Evolutionary conservation across 1,284 basidiomycete genomes (phyloP).

Genomic region (Papiliotrema laurentii): DNA sequence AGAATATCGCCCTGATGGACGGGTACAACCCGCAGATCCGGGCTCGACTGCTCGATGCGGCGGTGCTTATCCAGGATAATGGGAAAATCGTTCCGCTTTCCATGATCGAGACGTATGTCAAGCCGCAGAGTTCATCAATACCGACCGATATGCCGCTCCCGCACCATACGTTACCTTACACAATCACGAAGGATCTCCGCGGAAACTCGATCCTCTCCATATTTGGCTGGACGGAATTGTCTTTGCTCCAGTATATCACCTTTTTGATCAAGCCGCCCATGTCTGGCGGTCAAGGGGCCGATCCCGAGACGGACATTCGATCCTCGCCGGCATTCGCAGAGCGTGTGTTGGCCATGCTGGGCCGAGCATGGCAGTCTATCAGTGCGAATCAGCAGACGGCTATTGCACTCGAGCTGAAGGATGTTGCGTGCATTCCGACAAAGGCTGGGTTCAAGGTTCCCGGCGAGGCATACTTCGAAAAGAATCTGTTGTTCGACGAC

Average conservation of each 20-base stretch:
- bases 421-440: slow-evolving; percentile 77
- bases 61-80: slow-evolving; percentile 56
- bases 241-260: slow-evolving; percentile 69
- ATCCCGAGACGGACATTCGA: slow-evolving; percentile 63
- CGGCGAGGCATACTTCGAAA: slow-evolving; percentile 78
- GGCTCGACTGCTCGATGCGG: slow-evolving; percentile 63
- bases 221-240: slow-evolving; percentile 80
- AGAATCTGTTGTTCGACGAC: slow-evolving; percentile 82
- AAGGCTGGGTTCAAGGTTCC: slow-evolving; percentile 71
- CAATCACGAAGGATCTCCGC: slow-evolving; percentile 62
- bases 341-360: slow-evolving; percentile 65
- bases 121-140: slow-evolving; percentile 63
- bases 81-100: slow-evolving; percentile 63
- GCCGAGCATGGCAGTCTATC: slow-evolving; percentile 71
- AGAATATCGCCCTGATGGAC: slow-evolving; percentile 55
- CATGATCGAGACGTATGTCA: slow-evolving; percentile 68
- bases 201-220: slow-evolving; percentile 56
- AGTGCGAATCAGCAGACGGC: slow-evolving; percentile 58
- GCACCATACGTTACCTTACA: slow-evolving; percentile 66
- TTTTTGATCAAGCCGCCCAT: slow-evolving; percentile 59
- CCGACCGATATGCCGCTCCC: slow-evolving; percentile 81
- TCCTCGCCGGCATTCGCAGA: slow-evolving; percentile 74
- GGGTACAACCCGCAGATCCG: slow-evolving; percentile 51
- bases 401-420: slow-evolving; percentile 58
- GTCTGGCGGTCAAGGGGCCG: slow-evolving; percentile 44